These are phyloP conservation scores for Xylaria scruposa DNA, from an alignment of 495 filamentous ascomycete genomes.

Conservation along the genomic window DNA sequence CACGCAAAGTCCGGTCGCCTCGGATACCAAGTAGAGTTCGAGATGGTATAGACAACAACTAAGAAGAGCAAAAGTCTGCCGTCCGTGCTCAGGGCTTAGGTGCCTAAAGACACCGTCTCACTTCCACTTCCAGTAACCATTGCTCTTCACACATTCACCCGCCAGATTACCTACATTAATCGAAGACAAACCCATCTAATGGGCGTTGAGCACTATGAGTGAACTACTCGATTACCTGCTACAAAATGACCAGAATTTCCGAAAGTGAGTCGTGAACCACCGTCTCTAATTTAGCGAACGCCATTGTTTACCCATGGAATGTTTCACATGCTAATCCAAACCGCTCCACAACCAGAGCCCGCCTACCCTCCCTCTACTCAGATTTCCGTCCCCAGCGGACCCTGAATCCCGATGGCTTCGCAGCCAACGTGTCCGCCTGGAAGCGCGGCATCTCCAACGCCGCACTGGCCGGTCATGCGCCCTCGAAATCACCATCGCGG, in stretches of 20 bases:
- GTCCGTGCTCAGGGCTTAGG: background rate
- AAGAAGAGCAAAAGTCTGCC: background rate
- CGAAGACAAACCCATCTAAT: background rate
- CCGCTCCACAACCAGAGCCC: slow-evolving; percentile 59
- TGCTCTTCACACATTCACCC: background rate
- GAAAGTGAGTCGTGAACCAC: slow-evolving; percentile 41
- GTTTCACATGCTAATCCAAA: slow-evolving; percentile 10
- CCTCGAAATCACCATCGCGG: slow-evolving; percentile 44
- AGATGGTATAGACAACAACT: background rate
- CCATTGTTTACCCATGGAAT: background rate
- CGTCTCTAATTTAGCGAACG: background rate
- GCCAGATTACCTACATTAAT: background rate
- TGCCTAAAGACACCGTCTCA: background rate
- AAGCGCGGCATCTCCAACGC: slow-evolving; percentile 73
- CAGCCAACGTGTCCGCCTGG: slow-evolving; percentile 87
- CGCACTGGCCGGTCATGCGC: slow-evolving; percentile 63
- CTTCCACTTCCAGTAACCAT: background rate
- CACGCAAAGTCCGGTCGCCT: background rate
- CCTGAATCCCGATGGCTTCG: slow-evolving; percentile 90
- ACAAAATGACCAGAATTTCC: slow-evolving; percentile 52
- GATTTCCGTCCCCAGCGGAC: slow-evolving; percentile 81
- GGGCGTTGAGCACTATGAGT: slow-evolving; percentile 36
- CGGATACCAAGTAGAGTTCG: background rate
- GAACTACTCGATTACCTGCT: slow-evolving; percentile 55
- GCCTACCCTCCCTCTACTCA: slow-evolving; percentile 91